Evolutionary conservation across 2,329 filamentous ascomycete species (phyloP), one percentile per base, ranked within the genome.

Genomic region (Ascochyta lentis): DNA sequence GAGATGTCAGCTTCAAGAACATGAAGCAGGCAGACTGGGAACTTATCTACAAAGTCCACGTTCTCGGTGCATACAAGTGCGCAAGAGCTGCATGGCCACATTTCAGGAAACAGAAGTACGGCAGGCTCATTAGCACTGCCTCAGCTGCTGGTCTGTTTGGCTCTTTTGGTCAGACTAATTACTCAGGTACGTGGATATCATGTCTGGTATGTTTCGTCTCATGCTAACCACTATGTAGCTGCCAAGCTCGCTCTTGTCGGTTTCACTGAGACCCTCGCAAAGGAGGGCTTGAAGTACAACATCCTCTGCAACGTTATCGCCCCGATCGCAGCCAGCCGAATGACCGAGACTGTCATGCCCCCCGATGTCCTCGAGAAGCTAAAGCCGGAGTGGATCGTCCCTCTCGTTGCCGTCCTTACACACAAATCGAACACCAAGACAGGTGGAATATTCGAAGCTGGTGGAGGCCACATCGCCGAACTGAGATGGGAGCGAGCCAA

Each of bases 81-180:
- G 85, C 95, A 59, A 89, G 88, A 77, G 95, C 95, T 61, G 95
- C 95, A 48, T 99, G 95, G 94, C 92, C 94, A 57, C 84, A 98
- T 79, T 98, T 99, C 85, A 86, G 94, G 73, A 98, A 98, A 82
- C 95, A 99, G 81, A 98, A 97, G 86, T 99, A 91, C 76, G 95
- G 95, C 61, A 87, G 95, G 69, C 84, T 99, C 66, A 96, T 99
- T 81, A 98, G 96, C 84, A 98, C 95, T 23, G 87, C 94, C 34
- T 98, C 94, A n/a, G 92, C 92, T 54, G 93, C 95, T 59, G 95
- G 95, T 70, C 84, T 99, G 49, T 98, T 96, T 76, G 95, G 95
- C 71, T 95, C 87, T 80, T 98, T 97, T 73, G 95, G 94, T 64
- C 94, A 98, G 81, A 86, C 88, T 76, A 98, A 97, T 80, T 99